Evolutionary conservation across 2,329 filamentous ascomycete species (phyloP), one percentile per base, ranked within the genome.

Genomic region (Hyphodiscus sp.): DNA sequence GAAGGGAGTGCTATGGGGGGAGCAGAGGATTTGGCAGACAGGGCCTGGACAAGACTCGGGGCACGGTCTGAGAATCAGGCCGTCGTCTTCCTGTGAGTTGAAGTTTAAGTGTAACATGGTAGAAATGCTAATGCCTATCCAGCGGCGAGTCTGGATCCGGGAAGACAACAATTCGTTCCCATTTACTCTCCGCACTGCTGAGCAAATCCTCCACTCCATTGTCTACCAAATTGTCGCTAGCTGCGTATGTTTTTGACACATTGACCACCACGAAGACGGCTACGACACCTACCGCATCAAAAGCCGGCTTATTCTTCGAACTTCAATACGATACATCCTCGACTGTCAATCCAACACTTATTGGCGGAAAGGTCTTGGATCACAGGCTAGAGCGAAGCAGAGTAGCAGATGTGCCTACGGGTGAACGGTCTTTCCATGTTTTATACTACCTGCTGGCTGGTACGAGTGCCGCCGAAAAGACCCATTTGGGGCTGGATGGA

Each of bases 221-320:
- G 2, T 97, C 92, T 1, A 89, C 86, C 61, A 99, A 96, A 71
- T 79, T 96, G 19, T 96, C 92, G 2, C 86, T 95, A 48, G 92
- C 92, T 20, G 87, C 92, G 44, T 99, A 96, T 69, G 83, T 97
- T 56, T 99, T 99, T 69, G 94, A 99, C 68, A 88, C 90, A 1
- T 80, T 99, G 55, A 99, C 94, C 5, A 97, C 94, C 1, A 99
- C 94, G 23, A 99, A 99, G 74, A 95, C 92, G 1, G 85, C 91
- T 33, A 97, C 92, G 1, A 97, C 92, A 0, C 91, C 91, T 1
- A 96, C 90, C 1, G 94, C 94, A 26, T 97, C 92, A 49, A 97
- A 97, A 71, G 87, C 94, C 11, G 94, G 94, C 58, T 79, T 99
- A 16, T 96, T 95, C 68, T 94, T 94, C 69, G 94, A 99, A 70